Conservation (phyloP, 257 asterid species). For the Phtheirospermum japonicum region DNA sequence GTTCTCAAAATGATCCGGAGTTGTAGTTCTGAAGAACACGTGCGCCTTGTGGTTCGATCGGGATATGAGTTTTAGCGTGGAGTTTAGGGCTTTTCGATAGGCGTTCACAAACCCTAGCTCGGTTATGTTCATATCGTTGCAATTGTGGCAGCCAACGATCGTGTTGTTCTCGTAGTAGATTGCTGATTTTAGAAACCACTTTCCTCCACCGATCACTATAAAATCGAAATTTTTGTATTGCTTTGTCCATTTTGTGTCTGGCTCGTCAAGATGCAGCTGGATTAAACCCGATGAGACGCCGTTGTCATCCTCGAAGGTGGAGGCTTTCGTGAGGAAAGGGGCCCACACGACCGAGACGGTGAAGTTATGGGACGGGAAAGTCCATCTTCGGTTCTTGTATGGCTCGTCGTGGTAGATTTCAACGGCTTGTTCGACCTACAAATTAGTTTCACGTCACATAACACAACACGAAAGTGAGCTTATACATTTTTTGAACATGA, state of each 20-base stretch:
- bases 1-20: slow-evolving; percentile 75
- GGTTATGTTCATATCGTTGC: slow-evolving; percentile 53
- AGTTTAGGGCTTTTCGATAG: slow-evolving; percentile 53
- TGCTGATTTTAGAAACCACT: slow-evolving; percentile 72
- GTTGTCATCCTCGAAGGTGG: slow-evolving; percentile 55
- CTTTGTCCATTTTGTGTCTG: slow-evolving; percentile 53
- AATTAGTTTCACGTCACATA: no score
- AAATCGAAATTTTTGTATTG: slow-evolving; percentile 49
- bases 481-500: no score
- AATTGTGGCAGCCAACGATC: slow-evolving; percentile 64
- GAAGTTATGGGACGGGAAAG: slow-evolving; percentile 56
- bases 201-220: slow-evolving; percentile 54
- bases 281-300: slow-evolving; percentile 53
- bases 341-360: slow-evolving; percentile 68
- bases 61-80: slow-evolving; percentile 37
- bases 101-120: slow-evolving; percentile 45
- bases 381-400: slow-evolving; percentile 61
- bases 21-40: slow-evolving; percentile 47
- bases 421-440: slow-evolving; percentile 63
- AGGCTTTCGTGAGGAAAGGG: slow-evolving; percentile 61
- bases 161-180: slow-evolving; percentile 55
- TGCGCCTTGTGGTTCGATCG: slow-evolving; percentile 32
- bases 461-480: no score
- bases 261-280: slow-evolving; percentile 63
- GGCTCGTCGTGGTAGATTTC: slow-evolving; percentile 66